Evolutionary conservation across 805 yeast species (phyloP).

Genomic region (Candida khao-thaluensis): DNA sequence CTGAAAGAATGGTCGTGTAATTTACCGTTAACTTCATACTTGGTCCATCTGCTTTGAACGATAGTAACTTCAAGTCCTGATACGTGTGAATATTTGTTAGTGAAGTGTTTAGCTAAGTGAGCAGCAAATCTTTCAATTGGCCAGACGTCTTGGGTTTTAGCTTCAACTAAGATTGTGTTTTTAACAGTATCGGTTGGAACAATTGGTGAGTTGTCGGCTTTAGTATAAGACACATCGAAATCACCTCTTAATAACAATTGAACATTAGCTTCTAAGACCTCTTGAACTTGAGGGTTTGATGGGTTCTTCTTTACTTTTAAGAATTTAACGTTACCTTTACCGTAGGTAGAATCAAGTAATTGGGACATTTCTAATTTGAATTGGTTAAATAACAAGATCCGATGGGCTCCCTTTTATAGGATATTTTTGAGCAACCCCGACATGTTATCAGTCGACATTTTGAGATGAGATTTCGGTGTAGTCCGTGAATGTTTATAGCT

Average conservation of each 20-base stretch:
- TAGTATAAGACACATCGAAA: constrained; percentile 77
- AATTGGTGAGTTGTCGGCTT: constrained; percentile 84
- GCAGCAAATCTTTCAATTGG: constrained; percentile 91
- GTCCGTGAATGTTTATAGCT: background rate
- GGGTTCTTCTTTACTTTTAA: constrained; percentile 83
- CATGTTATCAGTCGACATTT: constrained; percentile 4
- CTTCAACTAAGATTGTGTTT: constrained; percentile 81
- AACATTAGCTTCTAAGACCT: constrained; percentile 83
- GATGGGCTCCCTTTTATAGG: constrained; percentile 4
- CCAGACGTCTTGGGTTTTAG: constrained; percentile 80
- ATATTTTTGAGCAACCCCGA: constrained; percentile 3
- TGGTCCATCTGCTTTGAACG: constrained; percentile 76
- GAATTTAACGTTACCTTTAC: constrained; percentile 91
- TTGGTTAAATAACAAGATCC: background rate
- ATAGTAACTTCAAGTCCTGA: constrained; percentile 67
- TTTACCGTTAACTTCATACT: constrained; percentile 70
- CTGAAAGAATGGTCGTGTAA: constrained; percentile 80
- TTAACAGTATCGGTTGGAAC: constrained; percentile 95
- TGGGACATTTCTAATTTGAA: constrained; percentile 12
- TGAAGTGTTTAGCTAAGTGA: constrained; percentile 77
- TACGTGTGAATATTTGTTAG: constrained; percentile 73
- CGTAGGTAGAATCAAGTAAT: constrained; percentile 63
- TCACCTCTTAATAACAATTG: constrained; percentile 72
- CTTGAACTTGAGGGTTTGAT: constrained; percentile 68
- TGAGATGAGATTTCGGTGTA: background rate